Percentiles rank a stretch among this genome's conserved stretches.
These are phyloP conservation scores for Dactylellina haptotyla DNA, from an alignment of 2,329 filamentous ascomycete species.

Conservation along the genomic window DNA sequence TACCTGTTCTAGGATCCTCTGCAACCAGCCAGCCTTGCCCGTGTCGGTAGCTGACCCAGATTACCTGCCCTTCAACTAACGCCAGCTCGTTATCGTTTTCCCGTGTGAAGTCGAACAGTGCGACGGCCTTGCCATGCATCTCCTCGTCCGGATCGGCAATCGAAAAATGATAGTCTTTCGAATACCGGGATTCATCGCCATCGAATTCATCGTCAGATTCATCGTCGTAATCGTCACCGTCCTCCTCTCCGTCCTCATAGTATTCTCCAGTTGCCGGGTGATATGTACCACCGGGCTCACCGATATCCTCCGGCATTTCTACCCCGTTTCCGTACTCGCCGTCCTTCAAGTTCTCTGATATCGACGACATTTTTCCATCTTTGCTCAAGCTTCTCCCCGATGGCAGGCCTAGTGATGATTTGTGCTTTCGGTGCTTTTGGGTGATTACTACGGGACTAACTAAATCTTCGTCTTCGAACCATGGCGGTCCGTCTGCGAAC, in stretches of 20 bases:
- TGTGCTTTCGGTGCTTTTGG: conserved; percentile 85
- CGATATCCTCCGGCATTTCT: conserved; percentile 39
- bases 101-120: conserved; percentile 90
- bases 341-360: conserved; percentile 52
- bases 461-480: conserved; percentile 94
- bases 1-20: conserved; percentile 86
- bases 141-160: conserved; percentile 96
- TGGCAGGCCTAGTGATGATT: conserved; percentile 67
- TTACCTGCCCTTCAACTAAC: conserved; percentile 91
- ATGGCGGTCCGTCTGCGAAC: conserved; percentile 88
- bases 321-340: conserved; percentile 43
- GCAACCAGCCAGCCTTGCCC: conserved; percentile 98
- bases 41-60: conserved; percentile 94
- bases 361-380: conserved; percentile 52
- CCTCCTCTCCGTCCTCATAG: conserved; percentile 46
- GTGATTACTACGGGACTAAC: conserved; percentile 88
- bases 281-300: conserved; percentile 49
- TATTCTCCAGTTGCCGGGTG: conserved; percentile 46
- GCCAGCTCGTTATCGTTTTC: conserved; percentile 98
- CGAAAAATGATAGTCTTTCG: conserved; percentile 91
- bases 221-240: conserved; percentile 55
- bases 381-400: conserved; percentile 42
- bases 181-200: conserved; percentile 79
- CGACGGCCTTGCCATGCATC: conserved; percentile 95
- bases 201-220: conserved; percentile 65